phyloP scores from a whole-genome alignment of 1,139 yeast species.

The Candida sp. region DNA sequence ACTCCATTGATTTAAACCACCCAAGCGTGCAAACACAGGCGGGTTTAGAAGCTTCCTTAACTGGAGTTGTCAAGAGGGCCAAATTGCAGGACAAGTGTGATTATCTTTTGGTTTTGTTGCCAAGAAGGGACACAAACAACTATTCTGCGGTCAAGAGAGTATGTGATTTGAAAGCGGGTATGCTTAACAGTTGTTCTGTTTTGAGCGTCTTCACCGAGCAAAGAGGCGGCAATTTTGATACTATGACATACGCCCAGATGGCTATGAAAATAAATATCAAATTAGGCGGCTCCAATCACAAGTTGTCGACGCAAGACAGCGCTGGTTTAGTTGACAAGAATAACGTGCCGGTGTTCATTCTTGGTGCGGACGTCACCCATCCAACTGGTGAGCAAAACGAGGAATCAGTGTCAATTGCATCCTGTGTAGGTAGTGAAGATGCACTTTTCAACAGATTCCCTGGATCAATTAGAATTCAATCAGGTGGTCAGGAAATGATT shows the following conservation, averaged over 20 bases:
- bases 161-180: slow-evolving; percentile 16
- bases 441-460: slow-evolving; percentile 16
- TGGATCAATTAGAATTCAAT: slow-evolving; percentile 15
- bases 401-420: slow-evolving; percentile 16
- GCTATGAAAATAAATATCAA: slow-evolving; percentile 17
- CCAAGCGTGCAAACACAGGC: slow-evolving; percentile 4
- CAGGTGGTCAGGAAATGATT: slow-evolving; percentile 16
- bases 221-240: slow-evolving; percentile 11
- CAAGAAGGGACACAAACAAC: slow-evolving; percentile 12
- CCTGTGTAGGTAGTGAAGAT: slow-evolving; percentile 18
- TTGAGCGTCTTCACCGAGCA: slow-evolving; percentile 13
- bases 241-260: slow-evolving; percentile 15
- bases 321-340: slow-evolving; percentile 12
- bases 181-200: slow-evolving; percentile 15
- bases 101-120: slow-evolving; percentile 12
- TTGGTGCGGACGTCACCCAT: slow-evolving; percentile 18
- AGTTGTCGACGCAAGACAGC: slow-evolving; percentile 11
- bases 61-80: slow-evolving; percentile 8
- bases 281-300: slow-evolving; percentile 17
- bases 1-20: slow-evolving; percentile 13
- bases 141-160: slow-evolving; percentile 16
- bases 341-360: slow-evolving; percentile 14
- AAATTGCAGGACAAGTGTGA: slow-evolving; percentile 14
- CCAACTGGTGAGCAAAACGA: slow-evolving; percentile 13
- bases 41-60: slow-evolving; percentile 9